A percentile compares a stretch with the other conserved stretches of the same genome.
Evolutionary conservation across 1,284 basidiomycete species (phyloP).

Genomic region (Fomes fomentarius): DNA sequence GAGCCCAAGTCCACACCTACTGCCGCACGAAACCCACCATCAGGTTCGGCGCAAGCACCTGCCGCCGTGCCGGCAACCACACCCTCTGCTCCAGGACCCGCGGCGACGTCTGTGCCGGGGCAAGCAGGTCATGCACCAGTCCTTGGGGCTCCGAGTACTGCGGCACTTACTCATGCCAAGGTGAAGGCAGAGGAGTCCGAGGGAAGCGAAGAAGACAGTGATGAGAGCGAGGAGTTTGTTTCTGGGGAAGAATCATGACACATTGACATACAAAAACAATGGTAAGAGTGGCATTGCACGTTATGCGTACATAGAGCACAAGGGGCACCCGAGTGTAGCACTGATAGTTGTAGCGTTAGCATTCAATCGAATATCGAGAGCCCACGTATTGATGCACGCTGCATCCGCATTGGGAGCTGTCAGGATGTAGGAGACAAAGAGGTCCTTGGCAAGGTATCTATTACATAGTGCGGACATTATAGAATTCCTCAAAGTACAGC

Average conservation of each 20-base stretch:
- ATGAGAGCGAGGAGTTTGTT: conserved; percentile 15
- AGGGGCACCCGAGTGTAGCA: no score
- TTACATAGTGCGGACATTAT: conserved; percentile 17
- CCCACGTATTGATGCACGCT: background rate
- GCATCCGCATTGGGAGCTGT: background rate
- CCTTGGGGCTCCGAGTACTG: background rate
- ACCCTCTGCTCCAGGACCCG: background rate
- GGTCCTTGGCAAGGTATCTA: conserved; percentile 13
- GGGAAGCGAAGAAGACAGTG: conserved; percentile 6
- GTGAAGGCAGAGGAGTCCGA: background rate
- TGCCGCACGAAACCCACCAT: background rate
- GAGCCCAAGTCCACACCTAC: background rate
- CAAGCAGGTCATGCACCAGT: background rate
- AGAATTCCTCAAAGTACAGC: conserved; percentile 14
- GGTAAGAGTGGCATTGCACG: no score
- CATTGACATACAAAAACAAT: no score
- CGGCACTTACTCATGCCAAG: background rate
- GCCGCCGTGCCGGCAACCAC: background rate
- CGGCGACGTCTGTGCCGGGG: background rate
- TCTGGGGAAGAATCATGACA: conserved; percentile 13
- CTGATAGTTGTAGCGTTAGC: background rate
- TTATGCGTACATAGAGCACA: no score
- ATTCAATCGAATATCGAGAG: background rate
- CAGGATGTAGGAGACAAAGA: background rate
- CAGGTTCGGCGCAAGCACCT: conserved; percentile 3